Evolutionary conservation across 805 yeast genomes (phyloP), one percentile per base, ranked within the genome.

Genomic region (Kregervanrija pseudodelftensis): DNA sequence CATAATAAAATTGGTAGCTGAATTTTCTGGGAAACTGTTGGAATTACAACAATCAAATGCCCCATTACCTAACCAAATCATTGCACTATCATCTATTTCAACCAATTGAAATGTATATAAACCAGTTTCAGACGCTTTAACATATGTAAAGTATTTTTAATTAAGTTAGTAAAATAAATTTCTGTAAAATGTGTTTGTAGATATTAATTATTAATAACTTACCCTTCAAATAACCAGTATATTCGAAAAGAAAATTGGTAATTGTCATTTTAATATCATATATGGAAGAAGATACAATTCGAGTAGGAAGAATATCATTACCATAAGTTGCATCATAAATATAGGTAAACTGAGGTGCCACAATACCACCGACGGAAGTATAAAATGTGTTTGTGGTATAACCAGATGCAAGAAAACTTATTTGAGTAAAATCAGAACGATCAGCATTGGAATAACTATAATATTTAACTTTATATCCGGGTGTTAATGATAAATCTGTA

Each of bases 11-110:
- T 4, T 7, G 2, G 8, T 5, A 7, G 7, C 28, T 5, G 41
- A 8, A 32, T 36, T 16, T 4, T 8, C 22, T 7, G 49, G 33
- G 11, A 39, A 39, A 4, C 5, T 34, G 3, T 39, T 36, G 2
- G 56, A 45, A 17, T 51, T 42, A 52, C 69, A 61, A 53, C 76
- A 70, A 13, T 55, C 55, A 30, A 69, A 58, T 9, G 64, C 64
- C 7, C 58, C 60, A 22, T 31, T 42, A 38, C 67, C 67, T 34
- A 61, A 46, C 40, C 53, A 56, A 32, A 68, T 59, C 50, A 57
- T 58, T 13, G 55, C 63, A 17, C 54, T 52, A 50, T 66, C 69
- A 50, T 64, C 67, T 14, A 58, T 57, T 13, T 43, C 35, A 8
- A 38, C 34, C 10, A 63, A 44, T 13, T 37, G 31, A 32, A 66